Conservation (phyloP, 2,329 filamentous ascomycete genomes). For the Hypoxylon sp. region DNA sequence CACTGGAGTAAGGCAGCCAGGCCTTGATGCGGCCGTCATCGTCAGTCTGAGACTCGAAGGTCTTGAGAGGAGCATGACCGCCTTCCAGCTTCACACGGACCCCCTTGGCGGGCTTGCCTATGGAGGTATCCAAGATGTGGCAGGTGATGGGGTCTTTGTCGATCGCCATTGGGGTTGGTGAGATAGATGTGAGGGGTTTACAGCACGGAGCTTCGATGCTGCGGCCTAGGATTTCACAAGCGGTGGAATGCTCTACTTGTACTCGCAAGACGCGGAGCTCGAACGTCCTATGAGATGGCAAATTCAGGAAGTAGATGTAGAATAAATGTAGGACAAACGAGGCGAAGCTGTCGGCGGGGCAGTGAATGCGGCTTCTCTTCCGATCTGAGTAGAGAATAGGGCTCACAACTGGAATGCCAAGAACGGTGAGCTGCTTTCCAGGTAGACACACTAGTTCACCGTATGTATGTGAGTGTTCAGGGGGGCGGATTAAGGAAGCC, state of each 20-base stretch:
- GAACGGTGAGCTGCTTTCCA: neutral
- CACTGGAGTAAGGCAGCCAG: conserved; percentile 73
- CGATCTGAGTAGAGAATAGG: conserved; percentile 16
- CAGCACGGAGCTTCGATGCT: neutral
- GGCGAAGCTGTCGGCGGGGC: conserved; percentile 37
- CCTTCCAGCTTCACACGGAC: conserved; percentile 75
- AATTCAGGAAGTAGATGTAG: conserved; percentile 5
- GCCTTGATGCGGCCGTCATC: conserved; percentile 78
- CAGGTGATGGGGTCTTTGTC: conserved; percentile 80
- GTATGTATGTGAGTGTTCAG: conserved; percentile 11
- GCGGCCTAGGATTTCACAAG: conserved; percentile 8
- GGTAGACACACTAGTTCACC: neutral
- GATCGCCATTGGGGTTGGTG: conserved; percentile 46
- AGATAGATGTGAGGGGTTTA: conserved; percentile 7
- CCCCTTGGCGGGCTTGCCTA: conserved; percentile 74
- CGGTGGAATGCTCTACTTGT: conserved; percentile 33
- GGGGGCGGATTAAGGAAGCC: conserved; percentile 1
- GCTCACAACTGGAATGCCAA: conserved; percentile 18
- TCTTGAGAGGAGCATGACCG: conserved; percentile 56
- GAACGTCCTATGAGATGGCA: conserved; percentile 22
- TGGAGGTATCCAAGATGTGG: conserved; percentile 86
- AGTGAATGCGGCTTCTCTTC: conserved; percentile 30
- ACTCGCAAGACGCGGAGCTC: conserved; percentile 22
- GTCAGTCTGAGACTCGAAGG: conserved; percentile 78
- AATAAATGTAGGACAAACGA: conserved; percentile 40